Conservation (phyloP, 345 rosid species). For the Noccaea caerulescens region DNA sequence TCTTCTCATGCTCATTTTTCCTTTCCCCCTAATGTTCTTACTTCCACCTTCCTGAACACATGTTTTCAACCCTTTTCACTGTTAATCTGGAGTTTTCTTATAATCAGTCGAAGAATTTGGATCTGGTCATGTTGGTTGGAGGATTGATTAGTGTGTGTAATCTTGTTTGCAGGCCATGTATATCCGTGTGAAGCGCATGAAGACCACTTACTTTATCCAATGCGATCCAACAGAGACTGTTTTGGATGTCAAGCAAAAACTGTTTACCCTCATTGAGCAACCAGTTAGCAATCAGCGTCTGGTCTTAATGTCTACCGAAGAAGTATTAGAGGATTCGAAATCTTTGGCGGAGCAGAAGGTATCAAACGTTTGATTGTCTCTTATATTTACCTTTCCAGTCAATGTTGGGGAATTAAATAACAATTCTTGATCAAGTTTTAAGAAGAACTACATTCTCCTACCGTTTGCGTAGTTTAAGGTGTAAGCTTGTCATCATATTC, state of each 20-base stretch:
- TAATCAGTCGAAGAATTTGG: background rate
- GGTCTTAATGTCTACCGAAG: constrained; percentile 60
- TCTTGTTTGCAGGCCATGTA: constrained; percentile 70
- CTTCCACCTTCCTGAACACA: background rate
- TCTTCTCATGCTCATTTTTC: background rate
- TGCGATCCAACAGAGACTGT: constrained; percentile 87
- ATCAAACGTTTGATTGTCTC: background rate
- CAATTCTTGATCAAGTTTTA: background rate
- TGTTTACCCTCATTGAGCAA: constrained; percentile 65
- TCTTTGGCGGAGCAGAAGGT: constrained; percentile 87
- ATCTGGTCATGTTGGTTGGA: constrained; percentile 5
- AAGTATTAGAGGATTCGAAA: constrained; percentile 76
- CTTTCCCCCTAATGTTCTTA: background rate
- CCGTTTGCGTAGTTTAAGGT: background rate
- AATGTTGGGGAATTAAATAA: background rate
- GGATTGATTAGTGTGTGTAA: constrained; percentile 17
- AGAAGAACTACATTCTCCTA: constrained; percentile 5
- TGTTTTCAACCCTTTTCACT: background rate
- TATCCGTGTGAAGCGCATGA: constrained; percentile 86
- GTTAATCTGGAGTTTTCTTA: constrained; percentile 7
- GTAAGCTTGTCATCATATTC: constrained; percentile 3
- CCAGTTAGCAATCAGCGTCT: constrained; percentile 72
- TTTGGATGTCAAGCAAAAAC: constrained; percentile 73
- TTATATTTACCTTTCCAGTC: background rate
- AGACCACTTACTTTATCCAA: constrained; percentile 82